These are phyloP conservation scores for Penicillium oxalicum DNA, from an alignment of 2,329 filamentous ascomycete species.

Conservation along the genomic window DNA sequence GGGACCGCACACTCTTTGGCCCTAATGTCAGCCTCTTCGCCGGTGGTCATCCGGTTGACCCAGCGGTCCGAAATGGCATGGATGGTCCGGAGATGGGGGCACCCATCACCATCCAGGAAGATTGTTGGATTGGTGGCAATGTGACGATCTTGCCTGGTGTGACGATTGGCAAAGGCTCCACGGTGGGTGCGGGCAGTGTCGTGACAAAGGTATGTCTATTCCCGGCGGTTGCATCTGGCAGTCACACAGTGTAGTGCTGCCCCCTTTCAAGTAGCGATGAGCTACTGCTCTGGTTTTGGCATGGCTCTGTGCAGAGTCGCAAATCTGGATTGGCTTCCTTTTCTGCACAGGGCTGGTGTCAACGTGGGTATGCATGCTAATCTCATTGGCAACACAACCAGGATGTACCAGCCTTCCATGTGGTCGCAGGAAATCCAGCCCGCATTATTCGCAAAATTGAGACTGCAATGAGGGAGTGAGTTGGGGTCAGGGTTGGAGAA, in stretches of 20 bases:
- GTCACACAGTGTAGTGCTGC: no score
- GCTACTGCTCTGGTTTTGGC: no score
- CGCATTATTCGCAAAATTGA: constrained; percentile 36
- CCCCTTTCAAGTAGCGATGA: no score
- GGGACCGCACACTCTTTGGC: constrained; percentile 69
- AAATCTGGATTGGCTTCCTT: background rate
- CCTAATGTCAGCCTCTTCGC: constrained; percentile 72
- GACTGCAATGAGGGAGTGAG: constrained; percentile 25
- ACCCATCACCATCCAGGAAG: constrained; percentile 69
- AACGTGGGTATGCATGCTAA: background rate
- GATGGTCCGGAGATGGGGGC: constrained; percentile 69
- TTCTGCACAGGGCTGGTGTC: background rate
- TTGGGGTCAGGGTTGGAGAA: no score
- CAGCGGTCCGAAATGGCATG: constrained; percentile 65
- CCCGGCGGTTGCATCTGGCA: no score
- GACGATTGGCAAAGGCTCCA: constrained; percentile 66
- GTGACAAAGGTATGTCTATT: constrained; percentile 60
- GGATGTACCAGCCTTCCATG: constrained; percentile 40
- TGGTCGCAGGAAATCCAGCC: constrained; percentile 39
- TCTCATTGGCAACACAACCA: constrained; percentile 9
- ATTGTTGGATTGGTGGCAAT: constrained; percentile 74
- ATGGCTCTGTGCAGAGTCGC: background rate
- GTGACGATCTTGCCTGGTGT: constrained; percentile 68
- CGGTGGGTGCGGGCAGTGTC: constrained; percentile 74
- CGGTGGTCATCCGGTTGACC: constrained; percentile 72